Evolutionary conservation across 768 basidiomycete species (phyloP).

Genomic region (Termitomyces sp.): DNA sequence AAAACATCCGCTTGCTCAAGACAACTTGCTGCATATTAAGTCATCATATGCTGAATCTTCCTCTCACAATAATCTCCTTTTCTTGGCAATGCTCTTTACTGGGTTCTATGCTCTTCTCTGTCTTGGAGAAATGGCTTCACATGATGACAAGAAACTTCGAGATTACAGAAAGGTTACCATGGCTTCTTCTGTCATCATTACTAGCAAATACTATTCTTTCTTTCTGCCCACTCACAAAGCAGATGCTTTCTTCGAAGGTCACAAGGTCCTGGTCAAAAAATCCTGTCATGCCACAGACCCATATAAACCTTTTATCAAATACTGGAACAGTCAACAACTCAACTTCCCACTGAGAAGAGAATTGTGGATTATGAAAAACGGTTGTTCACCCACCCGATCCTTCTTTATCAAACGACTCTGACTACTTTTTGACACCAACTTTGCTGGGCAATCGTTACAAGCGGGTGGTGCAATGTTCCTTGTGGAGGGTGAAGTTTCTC

Average conservation of each 20-base stretch:
- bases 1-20: background rate
- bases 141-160: constrained; percentile 9
- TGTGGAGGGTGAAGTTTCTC: constrained; percentile 22
- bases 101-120: constrained; percentile 24
- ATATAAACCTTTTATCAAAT: background rate
- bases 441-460: constrained; percentile 36
- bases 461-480: constrained; percentile 33
- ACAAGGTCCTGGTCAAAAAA: constrained; percentile 6
- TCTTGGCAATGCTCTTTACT: constrained; percentile 21
- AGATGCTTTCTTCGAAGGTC: constrained; percentile 15
- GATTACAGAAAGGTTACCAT: constrained; percentile 4
- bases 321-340: constrained; percentile 1
- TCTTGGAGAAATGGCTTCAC: constrained; percentile 23
- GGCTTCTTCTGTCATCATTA: background rate
- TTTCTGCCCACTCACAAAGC: constrained; percentile 18
- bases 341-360: constrained; percentile 2
- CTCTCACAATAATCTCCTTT: constrained; percentile 13
- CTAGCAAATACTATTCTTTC: background rate
- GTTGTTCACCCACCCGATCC: constrained; percentile 9
- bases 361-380: constrained; percentile 14
- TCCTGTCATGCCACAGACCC: constrained; percentile 4
- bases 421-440: constrained; percentile 2
- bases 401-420: constrained; percentile 15
- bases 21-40: background rate
- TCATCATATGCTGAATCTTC: background rate